Conservation (phyloP, 2,329 filamentous ascomycete species). For the Capronia epimyces region DNA sequence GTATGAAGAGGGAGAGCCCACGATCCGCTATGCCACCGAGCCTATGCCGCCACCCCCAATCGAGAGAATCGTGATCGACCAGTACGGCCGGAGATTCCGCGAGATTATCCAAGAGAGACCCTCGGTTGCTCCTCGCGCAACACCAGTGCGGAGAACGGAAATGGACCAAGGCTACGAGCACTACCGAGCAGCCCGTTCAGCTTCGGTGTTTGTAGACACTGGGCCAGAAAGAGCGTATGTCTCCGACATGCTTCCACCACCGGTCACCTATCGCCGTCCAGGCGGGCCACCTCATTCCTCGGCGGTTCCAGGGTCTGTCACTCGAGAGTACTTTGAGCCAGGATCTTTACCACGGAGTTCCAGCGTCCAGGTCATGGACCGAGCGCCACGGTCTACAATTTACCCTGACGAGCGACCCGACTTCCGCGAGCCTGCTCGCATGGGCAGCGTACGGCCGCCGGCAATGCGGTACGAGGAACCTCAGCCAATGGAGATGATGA, state of each 20-base stretch:
- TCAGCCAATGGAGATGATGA: constrained; percentile 33
- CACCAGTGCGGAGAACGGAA: constrained; percentile 25
- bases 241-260: constrained; percentile 43
- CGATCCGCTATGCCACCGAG: constrained; percentile 39
- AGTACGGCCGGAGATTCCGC: constrained; percentile 75
- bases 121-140: constrained; percentile 30
- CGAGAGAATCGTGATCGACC: constrained; percentile 71
- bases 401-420: constrained; percentile 62
- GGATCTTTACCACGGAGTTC: constrained; percentile 32
- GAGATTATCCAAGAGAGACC: constrained; percentile 45
- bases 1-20: constrained; percentile 42
- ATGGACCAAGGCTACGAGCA: constrained; percentile 22
- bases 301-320: constrained; percentile 6
- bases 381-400: constrained; percentile 34
- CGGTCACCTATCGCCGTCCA: constrained; percentile 38
- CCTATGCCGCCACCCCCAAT: constrained; percentile 44
- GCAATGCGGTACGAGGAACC: constrained; percentile 41
- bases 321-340: constrained; percentile 31
- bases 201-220: constrained; percentile 40
- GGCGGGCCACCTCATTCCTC: constrained; percentile 35
- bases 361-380: constrained; percentile 42
- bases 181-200: constrained; percentile 31
- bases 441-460: constrained; percentile 56
- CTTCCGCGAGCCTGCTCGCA: constrained; percentile 53
- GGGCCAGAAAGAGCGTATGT: constrained; percentile 39